phyloP scores from a whole-genome alignment of 1,284 basidiomycete species.

The Tilletia indica region DNA sequence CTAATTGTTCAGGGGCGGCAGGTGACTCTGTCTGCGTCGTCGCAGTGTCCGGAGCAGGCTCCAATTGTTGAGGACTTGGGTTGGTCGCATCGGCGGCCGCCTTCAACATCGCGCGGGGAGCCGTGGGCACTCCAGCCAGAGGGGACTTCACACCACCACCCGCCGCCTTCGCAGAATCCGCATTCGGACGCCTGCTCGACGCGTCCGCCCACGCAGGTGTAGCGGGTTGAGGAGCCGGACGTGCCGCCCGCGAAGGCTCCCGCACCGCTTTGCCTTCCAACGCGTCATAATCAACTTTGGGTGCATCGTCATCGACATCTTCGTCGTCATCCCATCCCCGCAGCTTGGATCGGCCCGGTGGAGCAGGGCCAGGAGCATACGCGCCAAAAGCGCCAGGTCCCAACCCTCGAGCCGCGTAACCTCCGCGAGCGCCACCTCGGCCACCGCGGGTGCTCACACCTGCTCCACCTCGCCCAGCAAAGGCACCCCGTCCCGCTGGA shows the following conservation, averaged over 20 bases:
- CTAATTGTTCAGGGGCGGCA: neutral
- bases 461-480: neutral
- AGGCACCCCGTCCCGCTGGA: neutral
- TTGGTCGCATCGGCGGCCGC: neutral
- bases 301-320: neutral
- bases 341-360: constrained; percentile 6
- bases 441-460: neutral
- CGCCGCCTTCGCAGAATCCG: neutral
- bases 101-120: constrained; percentile 10
- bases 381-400: constrained; percentile 4
- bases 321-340: constrained; percentile 17
- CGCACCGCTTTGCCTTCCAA: constrained; percentile 17
- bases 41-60: too few species aligned
- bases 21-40: neutral
- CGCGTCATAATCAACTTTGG: constrained; percentile 18
- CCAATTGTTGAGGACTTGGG: too few species aligned
- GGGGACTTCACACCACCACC: neutral
- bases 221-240: neutral
- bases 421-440: neutral
- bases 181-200: neutral
- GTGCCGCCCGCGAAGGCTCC: constrained; percentile 9
- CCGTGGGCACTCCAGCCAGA: constrained; percentile 12
- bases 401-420: neutral
- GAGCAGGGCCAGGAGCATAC: constrained; percentile 2
- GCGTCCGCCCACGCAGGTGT: neutral